Evolutionary conservation across 352 stramenopile species (phyloP), one percentile per base, ranked within the genome.

Genomic region (Pythium myriotylum): DNA sequence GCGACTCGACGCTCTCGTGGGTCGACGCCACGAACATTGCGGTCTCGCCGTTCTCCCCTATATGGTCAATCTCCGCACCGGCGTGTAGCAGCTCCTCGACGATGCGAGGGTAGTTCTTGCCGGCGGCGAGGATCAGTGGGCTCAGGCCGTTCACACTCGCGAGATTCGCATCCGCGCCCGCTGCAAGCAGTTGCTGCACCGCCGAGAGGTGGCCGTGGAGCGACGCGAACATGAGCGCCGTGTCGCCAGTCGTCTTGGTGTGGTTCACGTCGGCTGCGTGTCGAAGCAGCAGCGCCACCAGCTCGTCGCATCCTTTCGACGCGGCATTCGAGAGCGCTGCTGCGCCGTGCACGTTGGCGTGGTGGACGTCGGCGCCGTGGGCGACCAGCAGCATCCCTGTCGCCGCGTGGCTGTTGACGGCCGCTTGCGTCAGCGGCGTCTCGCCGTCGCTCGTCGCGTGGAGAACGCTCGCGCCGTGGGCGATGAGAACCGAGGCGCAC

Each of bases 381-480:
- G 14, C 39, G 23, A 59, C 14, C 24, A 59, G 51, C 35, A 22
- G 2, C 7, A 13, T 16, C 13, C 37, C 51, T 2, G 37, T 23
- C 7, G 23, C 37, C 23, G 9, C 13, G 8, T 26, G 20, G 61
- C 76, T 22, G 33, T 59, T 59, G 54, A 3, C 14, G 3, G 49
- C 49, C 2, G 33, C 33, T 8, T 46, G n/a, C 32, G 24, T 22
- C 3, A 55, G 50, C 33, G 35, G 19, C 22, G 33, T 45, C 33
- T 26, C 40, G 20, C 35, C 19, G 50, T 20, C 4, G 13, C 6
- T 2, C 14, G 43, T 32, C 2, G 3, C 32, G 7, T 26, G n/a
- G n/a, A 45, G 26, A 2, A 45, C 10, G 32, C 29, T 20, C 8
- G 48, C 48, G 29, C 48, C 48, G 7, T n/a, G 6, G 9, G 16